A percentile compares a stretch with the other conserved stretches of the same genome.
phyloP scores from a whole-genome alignment of 2,329 filamentous ascomycete genomes.

The Elsinoe australis region DNA sequence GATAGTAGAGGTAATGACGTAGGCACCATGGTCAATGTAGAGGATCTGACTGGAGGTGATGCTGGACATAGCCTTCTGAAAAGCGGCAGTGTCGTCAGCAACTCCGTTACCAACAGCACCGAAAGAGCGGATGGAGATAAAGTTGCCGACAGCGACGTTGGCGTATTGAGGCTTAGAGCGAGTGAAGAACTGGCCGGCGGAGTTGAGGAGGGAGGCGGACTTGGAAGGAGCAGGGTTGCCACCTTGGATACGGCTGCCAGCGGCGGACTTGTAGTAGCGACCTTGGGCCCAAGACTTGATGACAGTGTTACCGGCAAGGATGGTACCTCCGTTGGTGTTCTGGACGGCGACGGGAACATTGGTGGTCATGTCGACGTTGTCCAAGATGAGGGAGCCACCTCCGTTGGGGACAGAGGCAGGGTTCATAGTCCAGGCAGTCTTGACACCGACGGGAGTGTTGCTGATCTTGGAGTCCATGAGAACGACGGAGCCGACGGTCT shows the following conservation, averaged over 20 bases:
- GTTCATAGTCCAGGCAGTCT: constrained; percentile 65
- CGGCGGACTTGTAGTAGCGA: constrained; percentile 54
- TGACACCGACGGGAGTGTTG: constrained; percentile 68
- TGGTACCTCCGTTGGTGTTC: constrained; percentile 46
- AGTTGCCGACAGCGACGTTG: constrained; percentile 55
- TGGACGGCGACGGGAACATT: constrained; percentile 57
- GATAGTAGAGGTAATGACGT: constrained; percentile 54
- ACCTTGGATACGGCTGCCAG: constrained; percentile 51
- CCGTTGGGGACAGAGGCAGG: constrained; percentile 54
- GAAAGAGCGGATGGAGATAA: constrained; percentile 69
- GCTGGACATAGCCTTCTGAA: constrained; percentile 69
- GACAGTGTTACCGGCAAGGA: constrained; percentile 63
- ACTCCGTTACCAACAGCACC: constrained; percentile 82
- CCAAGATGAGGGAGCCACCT: constrained; percentile 74
- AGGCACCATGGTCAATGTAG: constrained; percentile 58
- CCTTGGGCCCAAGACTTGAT: constrained; percentile 74
- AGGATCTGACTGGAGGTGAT: constrained; percentile 52
- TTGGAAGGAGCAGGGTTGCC: constrained; percentile 47
- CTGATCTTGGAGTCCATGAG: constrained; percentile 72
- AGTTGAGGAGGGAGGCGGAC: constrained; percentile 58
- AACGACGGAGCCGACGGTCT: constrained; percentile 79
- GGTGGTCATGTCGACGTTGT: constrained; percentile 77
- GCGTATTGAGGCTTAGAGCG: constrained; percentile 87
- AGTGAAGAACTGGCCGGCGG: constrained; percentile 64
- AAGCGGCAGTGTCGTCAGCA: constrained; percentile 78